These are phyloP conservation scores for Pascua sp. DNA, from an alignment of 1,284 basidiomycete species.

Conservation along the genomic window DNA sequence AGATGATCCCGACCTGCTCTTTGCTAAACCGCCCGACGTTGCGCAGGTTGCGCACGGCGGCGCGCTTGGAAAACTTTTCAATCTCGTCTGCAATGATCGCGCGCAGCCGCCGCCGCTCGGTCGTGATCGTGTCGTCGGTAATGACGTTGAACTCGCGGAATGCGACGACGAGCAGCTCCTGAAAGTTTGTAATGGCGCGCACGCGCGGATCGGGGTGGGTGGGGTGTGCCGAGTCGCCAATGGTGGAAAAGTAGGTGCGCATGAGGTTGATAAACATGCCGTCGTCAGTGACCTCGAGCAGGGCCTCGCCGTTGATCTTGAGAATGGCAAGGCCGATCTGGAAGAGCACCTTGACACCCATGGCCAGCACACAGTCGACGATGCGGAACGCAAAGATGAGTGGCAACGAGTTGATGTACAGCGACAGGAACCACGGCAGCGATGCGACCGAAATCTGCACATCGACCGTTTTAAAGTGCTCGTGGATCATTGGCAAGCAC, in stretches of 20 bases:
- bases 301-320: conserved; percentile 94
- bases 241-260: conserved; percentile 88
- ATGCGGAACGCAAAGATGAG: conserved; percentile 98
- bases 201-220: conserved; percentile 81
- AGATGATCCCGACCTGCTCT: conserved; percentile 83
- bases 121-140: conserved; percentile 89
- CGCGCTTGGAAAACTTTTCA: conserved; percentile 93
- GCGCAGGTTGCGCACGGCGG: conserved; percentile 84
- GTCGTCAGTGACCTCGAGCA: conserved; percentile 95
- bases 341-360: conserved; percentile 97
- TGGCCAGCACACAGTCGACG: conserved; percentile 98
- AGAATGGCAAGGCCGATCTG: conserved; percentile 79
- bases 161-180: conserved; percentile 90
- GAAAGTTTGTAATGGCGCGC: conserved; percentile 94
- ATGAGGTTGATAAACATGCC: conserved; percentile 94
- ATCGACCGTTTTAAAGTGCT: conserved; percentile 86
- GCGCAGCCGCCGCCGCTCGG: conserved; percentile 81
- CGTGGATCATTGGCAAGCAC: conserved; percentile 86
- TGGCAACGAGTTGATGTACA: conserved; percentile 98
- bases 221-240: conserved; percentile 94
- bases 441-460: conserved; percentile 97
- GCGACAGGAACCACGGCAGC: conserved; percentile 93
- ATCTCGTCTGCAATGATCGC: conserved; percentile 90
- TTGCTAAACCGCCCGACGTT: conserved; percentile 78
- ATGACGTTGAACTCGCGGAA: conserved; percentile 97